Percentiles rank a stretch among this genome's conserved stretches.
phyloP scores from a whole-genome alignment of 805 yeast genomes.

The Kodamaea lidongshanica region DNA sequence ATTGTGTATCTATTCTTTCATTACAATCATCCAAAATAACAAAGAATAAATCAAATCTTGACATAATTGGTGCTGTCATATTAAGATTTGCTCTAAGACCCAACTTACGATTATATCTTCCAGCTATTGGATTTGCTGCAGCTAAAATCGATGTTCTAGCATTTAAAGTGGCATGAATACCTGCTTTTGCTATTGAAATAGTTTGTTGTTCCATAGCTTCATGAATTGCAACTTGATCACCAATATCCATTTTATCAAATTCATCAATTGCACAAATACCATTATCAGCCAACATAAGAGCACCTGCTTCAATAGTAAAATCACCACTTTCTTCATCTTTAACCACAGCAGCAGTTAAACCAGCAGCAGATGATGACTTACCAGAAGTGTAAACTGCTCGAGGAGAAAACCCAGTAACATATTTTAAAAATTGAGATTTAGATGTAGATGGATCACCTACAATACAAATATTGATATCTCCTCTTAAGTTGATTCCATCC shows the following conservation, averaged over 20 bases:
- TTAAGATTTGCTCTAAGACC: constrained; percentile 80
- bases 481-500: constrained; percentile 92
- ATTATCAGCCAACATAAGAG: constrained; percentile 95
- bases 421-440: constrained; percentile 90
- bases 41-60: constrained; percentile 92
- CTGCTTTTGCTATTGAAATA: constrained; percentile 96
- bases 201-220: constrained; percentile 99
- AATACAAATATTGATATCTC: constrained; percentile 92
- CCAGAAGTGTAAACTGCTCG: constrained; percentile 96
- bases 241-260: constrained; percentile 93
- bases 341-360: constrained; percentile 96
- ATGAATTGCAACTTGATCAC: constrained; percentile 97
- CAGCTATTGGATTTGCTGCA: constrained; percentile 99
- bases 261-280: constrained; percentile 99
- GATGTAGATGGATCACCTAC: constrained; percentile 99
- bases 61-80: constrained; percentile 98
- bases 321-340: constrained; percentile 97
- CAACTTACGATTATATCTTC: constrained; percentile 83
- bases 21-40: constrained; percentile 94
- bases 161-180: constrained; percentile 94
- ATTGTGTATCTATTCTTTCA: constrained; percentile 79
- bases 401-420: constrained; percentile 86
- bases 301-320: constrained; percentile 97
- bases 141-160: constrained; percentile 96
- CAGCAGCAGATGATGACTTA: constrained; percentile 97